Evolutionary conservation across 73 alveolate species (phyloP), one percentile per base, ranked within the genome.

Genomic region (Uronychia setigera): DNA sequence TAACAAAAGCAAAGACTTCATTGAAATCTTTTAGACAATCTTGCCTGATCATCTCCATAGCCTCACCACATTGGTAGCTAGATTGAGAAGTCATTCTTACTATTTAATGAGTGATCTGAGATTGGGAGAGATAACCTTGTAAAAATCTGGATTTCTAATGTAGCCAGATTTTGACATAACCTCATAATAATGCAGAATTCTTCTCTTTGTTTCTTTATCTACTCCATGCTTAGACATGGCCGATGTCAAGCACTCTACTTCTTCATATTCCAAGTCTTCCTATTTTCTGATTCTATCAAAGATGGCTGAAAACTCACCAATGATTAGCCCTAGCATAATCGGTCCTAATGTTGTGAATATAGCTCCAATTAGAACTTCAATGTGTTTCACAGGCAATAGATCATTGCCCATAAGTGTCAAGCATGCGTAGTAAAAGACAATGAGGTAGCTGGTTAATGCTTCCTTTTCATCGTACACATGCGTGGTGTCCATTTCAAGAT

Each of bases 221-320:
- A 89, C 60, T 31, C 82, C 75, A 0, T 84, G 79, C 26, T 33
- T 60, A 30, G 80, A 34, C 95, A 89, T 89, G 25, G 76, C 35
- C 1, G 31, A 83, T 1, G 11, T 33, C 13, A 89, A 29, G 80
- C 82, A 33, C 74, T 89, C 95, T 27, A 78, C 26, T 83, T 89
- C 95, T 79, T 83, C 89, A 78, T 83, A 80, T 31, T 30, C 9
- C 33, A 34, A 25, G 5, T 59, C 35, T 26, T 35, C 91, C 75
- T 84, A 78, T 30, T 76, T 76, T 0, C 78, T 35, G 5, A 89
- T 77, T 58, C 78, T 85, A 31, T 85, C 31, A 5, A 89, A 32
- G 13, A 89, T 75, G 1, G 92, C 19, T n/a, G 95, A 74, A 58
- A 89, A 83, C 35, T 89, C 95, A 28, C 95, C 95, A 25, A 89